phyloP scores from a whole-genome alignment of 2,329 filamentous ascomycete species.

The Xylariaceae sp. region DNA sequence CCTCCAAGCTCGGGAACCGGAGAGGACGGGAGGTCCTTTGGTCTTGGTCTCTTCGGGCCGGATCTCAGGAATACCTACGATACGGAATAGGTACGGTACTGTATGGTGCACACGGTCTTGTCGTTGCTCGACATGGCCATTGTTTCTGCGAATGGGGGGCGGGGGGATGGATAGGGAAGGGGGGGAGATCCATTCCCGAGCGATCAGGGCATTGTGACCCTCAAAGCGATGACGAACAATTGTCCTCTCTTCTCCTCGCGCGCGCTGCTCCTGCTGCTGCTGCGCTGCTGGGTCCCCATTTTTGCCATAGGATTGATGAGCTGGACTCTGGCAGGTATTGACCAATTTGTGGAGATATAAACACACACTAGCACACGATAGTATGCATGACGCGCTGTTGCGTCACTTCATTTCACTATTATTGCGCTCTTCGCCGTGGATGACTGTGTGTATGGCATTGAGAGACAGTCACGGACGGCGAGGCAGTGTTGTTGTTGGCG shows the following conservation, averaged over 20 bases:
- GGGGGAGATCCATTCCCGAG: neutral
- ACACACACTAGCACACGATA: constrained; percentile 1
- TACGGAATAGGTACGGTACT: neutral
- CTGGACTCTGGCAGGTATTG: constrained; percentile 13
- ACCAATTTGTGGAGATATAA: constrained; percentile 17
- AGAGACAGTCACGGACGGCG: neutral
- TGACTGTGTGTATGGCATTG: neutral
- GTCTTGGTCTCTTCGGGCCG: neutral
- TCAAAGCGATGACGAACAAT: constrained; percentile 9
- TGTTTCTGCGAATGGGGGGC: neutral
- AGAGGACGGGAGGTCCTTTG: neutral
- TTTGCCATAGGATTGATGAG: constrained; percentile 17
- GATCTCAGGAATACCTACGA: neutral
- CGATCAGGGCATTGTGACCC: constrained; percentile 6
- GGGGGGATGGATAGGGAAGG: neutral
- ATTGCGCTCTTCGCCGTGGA: constrained; percentile 7
- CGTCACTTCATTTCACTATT: constrained; percentile 16
- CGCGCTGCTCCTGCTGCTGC: no score
- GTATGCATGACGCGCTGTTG: constrained; percentile 19
- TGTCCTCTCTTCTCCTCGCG: neutral
- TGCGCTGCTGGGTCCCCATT: constrained; percentile 5
- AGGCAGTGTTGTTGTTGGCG: neutral
- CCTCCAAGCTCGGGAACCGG: neutral
- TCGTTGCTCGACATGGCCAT: neutral
- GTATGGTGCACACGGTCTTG: neutral